Conservation (phyloP, 2,329 filamentous ascomycete genomes). For the Hypoxylon sp. region DNA sequence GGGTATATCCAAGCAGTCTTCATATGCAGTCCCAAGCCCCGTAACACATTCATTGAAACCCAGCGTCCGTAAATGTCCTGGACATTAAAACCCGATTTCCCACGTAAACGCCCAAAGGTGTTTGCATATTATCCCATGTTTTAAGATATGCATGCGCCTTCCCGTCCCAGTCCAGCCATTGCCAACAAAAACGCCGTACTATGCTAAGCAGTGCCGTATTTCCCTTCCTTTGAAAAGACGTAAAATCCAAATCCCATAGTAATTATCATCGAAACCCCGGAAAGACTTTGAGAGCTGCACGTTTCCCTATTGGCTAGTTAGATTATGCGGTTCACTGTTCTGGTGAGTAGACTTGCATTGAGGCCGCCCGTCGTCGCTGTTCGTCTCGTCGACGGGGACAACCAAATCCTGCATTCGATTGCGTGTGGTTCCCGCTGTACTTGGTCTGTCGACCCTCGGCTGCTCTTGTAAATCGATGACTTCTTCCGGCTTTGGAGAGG, state of each 20-base stretch:
- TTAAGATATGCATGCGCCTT: slow-evolving; percentile 28
- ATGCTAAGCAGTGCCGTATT: slow-evolving; percentile 31
- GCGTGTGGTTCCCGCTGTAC: slow-evolving; percentile 25
- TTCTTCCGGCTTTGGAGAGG: slow-evolving; percentile 32
- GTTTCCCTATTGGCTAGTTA: slow-evolving; percentile 51
- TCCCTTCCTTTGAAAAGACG: slow-evolving; percentile 7
- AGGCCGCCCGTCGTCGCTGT: slow-evolving; percentile 46
- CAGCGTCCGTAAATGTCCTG: slow-evolving; percentile 16
- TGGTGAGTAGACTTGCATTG: slow-evolving; percentile 38
- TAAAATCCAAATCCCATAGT: slow-evolving; percentile 7
- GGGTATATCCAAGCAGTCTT: slow-evolving; percentile 39
- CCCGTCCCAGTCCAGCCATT: too few species aligned
- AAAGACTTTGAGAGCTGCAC: slow-evolving; percentile 54
- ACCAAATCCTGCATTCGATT: slow-evolving; percentile 44
- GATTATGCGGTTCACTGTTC: slow-evolving; percentile 5
- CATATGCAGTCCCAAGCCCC: slow-evolving; percentile 28
- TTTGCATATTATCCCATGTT: slow-evolving; percentile 11
- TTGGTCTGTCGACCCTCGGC: slow-evolving; percentile 13
- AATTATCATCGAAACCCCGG: slow-evolving; percentile 46
- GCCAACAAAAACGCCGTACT: slow-evolving; percentile 33
- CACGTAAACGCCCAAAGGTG: slow-evolving; percentile 21
- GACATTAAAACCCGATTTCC: slow-evolving; percentile 4
- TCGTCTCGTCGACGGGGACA: slow-evolving; percentile 43
- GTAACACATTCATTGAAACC: slow-evolving; percentile 18
- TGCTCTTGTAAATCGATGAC: slow-evolving; percentile 39